Evolutionary conservation across 768 basidiomycete genomes (phyloP), one percentile per base, ranked within the genome.

Genomic region (Pluteus cervinus): DNA sequence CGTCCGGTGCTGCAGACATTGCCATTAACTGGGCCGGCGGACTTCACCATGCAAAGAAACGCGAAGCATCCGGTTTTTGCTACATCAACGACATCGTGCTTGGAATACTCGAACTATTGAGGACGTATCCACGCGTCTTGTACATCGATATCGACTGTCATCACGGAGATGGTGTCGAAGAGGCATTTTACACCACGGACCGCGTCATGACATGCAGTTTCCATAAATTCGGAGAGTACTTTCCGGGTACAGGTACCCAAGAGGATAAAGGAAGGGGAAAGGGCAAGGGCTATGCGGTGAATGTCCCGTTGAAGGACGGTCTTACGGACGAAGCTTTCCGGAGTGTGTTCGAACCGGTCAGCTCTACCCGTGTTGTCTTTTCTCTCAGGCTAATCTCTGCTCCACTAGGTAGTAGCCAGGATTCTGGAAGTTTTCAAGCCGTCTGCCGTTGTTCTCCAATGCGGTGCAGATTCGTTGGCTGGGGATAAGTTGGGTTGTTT

Each of bases 61-160:
- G 87, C 39, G 96, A 97, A 64, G 96, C 94, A 0, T 88, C 86
- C 5, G 96, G 96, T 10, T 99, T 99, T 63, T 99, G 96, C 69
- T 99, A 98, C 68, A 83, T 98, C 62, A 99, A 99, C 59, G 88
- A 93, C 59, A 99, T 97, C 55, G 92, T 96, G 1, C 80, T 98
- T 17, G 85, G 81, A 29, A 94, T 96, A 25, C 73, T 99, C 33
- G 94, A 96, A 58, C 79, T 99, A 6, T 66, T 94, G n/a, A 77
- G 92, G 47, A 76, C 69, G 39, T 79, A 79, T 52, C 72, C 87
- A 3, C 81, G 96, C 37, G 94, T 99, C 11, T 66, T 99, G 21
- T 98, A 99, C 56, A 84, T 99, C 59, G 94, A 99, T 62, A 92
- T 98, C 42, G 96, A 98, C 60, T 91, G 91, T 35, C 96, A 98